phyloP scores from a whole-genome alignment of 169 alveolate genomes.

The Plasmodium sp. region DNA sequence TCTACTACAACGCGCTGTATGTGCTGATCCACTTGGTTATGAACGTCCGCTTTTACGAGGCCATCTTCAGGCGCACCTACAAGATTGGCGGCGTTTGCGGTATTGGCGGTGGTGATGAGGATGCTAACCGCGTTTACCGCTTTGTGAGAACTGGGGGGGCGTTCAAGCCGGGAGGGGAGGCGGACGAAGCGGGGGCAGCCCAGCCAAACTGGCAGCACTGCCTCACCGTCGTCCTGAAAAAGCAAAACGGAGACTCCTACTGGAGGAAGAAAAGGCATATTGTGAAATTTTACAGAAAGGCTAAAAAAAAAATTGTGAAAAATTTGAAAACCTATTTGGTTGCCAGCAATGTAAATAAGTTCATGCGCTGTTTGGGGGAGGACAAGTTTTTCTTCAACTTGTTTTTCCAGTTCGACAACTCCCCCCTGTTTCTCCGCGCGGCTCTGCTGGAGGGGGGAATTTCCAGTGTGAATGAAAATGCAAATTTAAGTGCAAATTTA shows the following conservation, averaged over 20 bases:
- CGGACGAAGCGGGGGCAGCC: neutral
- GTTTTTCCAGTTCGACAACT: constrained; percentile 23
- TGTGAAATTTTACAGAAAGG: constrained; percentile 32
- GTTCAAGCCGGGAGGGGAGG: neutral
- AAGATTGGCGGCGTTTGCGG: neutral
- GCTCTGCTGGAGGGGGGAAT: neutral
- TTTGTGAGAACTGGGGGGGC: neutral
- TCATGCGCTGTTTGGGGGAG: neutral
- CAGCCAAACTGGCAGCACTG: neutral
- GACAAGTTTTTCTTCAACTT: constrained; percentile 22
- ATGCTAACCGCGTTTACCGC: neutral
- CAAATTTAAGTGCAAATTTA: too few species aligned
- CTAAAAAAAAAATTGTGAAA: constrained; percentile 14
- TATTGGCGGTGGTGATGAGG: neutral
- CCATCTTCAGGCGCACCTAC: constrained; percentile 15
- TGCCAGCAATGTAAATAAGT: constrained; percentile 20
- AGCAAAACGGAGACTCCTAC: neutral
- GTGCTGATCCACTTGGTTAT: constrained; percentile 20
- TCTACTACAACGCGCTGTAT: constrained; percentile 51
- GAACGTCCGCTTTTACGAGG: constrained; percentile 34
- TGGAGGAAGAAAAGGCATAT: constrained; percentile 27
- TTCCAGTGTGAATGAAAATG: too few species aligned
- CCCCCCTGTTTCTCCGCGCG: constrained; percentile 28
- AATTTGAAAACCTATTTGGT: neutral
- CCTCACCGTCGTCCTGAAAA: neutral